Percentiles rank a stretch among this genome's conserved stretches.
phyloP scores from a whole-genome alignment of 2,329 filamentous ascomycete genomes.

The Penicillium psychrosexuale region DNA sequence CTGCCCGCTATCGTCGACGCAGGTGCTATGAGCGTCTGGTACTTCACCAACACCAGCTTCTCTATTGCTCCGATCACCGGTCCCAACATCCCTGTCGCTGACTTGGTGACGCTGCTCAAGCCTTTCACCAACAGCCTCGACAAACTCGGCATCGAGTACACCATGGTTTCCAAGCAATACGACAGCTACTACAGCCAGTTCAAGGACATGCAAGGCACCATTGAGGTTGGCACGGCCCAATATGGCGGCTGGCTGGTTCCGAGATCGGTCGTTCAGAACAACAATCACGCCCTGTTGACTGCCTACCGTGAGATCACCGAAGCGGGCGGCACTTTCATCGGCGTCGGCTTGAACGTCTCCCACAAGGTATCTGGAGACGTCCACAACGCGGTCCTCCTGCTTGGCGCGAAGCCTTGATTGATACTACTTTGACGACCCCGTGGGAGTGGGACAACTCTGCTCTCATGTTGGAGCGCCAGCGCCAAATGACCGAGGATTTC shows the following conservation, averaged over 20 bases:
- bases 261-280: conserved; percentile 32
- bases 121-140: conserved; percentile 46
- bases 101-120: conserved; percentile 47
- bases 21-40: conserved; percentile 52
- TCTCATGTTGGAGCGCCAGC: conserved; percentile 36
- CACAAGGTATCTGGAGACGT: conserved; percentile 39
- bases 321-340: conserved; percentile 35
- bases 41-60: conserved; percentile 52
- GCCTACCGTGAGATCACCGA: conserved; percentile 37
- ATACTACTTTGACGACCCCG: conserved; percentile 33
- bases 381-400: conserved; percentile 42
- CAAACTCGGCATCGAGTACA: conserved; percentile 34
- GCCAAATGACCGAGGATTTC: conserved; percentile 40
- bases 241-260: conserved; percentile 38
- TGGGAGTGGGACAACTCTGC: conserved; percentile 37
- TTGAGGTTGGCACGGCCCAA: conserved; percentile 40
- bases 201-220: conserved; percentile 29
- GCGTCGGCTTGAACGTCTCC: conserved; percentile 41
- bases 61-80: conserved; percentile 48
- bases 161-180: conserved; percentile 28
- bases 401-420: conserved; percentile 46
- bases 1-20: conserved; percentile 51
- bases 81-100: conserved; percentile 44
- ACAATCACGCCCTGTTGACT: conserved; percentile 29
- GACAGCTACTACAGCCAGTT: conserved; percentile 33